Percentiles rank a stretch among this genome's conserved stretches.
Evolutionary conservation across 768 basidiomycete genomes (phyloP).

Genomic region (Pholiota conissans): DNA sequence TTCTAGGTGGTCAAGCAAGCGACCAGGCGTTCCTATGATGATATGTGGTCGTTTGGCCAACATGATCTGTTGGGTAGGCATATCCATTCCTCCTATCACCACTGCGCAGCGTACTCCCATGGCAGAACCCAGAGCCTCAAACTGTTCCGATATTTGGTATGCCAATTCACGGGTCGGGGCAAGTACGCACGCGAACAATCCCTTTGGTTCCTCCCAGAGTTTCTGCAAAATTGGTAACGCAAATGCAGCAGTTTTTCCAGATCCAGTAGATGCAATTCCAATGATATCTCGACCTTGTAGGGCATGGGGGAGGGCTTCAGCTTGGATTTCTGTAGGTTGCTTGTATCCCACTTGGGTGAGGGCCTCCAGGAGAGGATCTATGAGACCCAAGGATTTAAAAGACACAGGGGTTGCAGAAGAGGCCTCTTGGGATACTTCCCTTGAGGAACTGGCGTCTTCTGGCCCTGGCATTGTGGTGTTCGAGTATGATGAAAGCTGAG

Average conservation of each 20-base stretch:
- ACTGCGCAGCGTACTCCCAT: slow-evolving; percentile 92
- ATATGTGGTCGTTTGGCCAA: slow-evolving; percentile 94
- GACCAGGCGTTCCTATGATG: slow-evolving; percentile 93
- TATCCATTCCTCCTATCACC: slow-evolving; percentile 95
- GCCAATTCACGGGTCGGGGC: slow-evolving; percentile 99
- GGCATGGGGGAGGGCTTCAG: slow-evolving; percentile 81
- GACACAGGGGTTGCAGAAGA: slow-evolving; percentile 37
- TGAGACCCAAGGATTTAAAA: slow-evolving; percentile 86
- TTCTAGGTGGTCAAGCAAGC: slow-evolving; percentile 91
- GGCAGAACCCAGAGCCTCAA: slow-evolving; percentile 85
- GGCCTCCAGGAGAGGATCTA: slow-evolving; percentile 85
- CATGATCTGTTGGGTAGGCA: slow-evolving; percentile 86
- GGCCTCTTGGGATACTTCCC: slow-evolving; percentile 29
- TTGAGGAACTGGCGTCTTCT: slow-evolving; percentile 55
- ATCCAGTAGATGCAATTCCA: slow-evolving; percentile 96
- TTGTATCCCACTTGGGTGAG: slow-evolving; percentile 81
- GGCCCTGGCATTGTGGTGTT: slow-evolving; percentile 53
- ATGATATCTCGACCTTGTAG: slow-evolving; percentile 94
- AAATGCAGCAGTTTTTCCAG: slow-evolving; percentile 97
- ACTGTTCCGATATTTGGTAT: slow-evolving; percentile 97
- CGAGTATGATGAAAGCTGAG: background rate
- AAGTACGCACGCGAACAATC: slow-evolving; percentile 89
- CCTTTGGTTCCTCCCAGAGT: slow-evolving; percentile 93
- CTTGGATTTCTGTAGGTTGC: slow-evolving; percentile 89
- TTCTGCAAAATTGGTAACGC: slow-evolving; percentile 95